phyloP scores from a whole-genome alignment of 1,284 basidiomycete genomes.

The Microbotryum lychnidis-dioicae region DNA sequence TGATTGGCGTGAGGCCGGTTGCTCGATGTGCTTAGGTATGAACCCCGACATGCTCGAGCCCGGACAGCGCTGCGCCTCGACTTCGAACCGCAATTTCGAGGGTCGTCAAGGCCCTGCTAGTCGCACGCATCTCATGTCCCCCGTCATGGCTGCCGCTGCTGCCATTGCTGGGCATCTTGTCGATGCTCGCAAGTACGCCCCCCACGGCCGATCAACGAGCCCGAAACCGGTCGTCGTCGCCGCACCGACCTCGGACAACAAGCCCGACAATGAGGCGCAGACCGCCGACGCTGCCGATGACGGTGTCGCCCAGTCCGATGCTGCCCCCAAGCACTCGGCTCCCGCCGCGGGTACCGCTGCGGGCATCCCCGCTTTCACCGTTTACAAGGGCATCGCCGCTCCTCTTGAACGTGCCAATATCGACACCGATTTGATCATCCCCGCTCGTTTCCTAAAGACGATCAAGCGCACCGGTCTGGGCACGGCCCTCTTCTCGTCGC shows the following conservation, averaged over 20 bases:
- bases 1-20: constrained; percentile 95
- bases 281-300: constrained; percentile 38
- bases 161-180: constrained; percentile 80
- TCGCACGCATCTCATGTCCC: constrained; percentile 83
- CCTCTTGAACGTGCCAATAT: constrained; percentile 79
- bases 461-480: constrained; percentile 86
- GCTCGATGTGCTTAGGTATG: constrained; percentile 98
- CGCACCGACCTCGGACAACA: constrained; percentile 32
- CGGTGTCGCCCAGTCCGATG: constrained; percentile 31
- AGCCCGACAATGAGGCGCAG: constrained; percentile 31
- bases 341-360: constrained; percentile 50
- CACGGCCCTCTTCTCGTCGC: constrained; percentile 75
- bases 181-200: constrained; percentile 70
- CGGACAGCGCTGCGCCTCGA: constrained; percentile 87
- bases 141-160: constrained; percentile 92
- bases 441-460: constrained; percentile 61
- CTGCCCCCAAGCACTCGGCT: constrained; percentile 17
- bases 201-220: constrained; percentile 58
- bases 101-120: constrained; percentile 86
- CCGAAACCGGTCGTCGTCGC: constrained; percentile 33
- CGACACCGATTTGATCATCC: constrained; percentile 96
- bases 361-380: constrained; percentile 63
- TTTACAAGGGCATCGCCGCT: constrained; percentile 70
- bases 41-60: constrained; percentile 89
- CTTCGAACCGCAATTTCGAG: constrained; percentile 95